These are phyloP conservation scores for Pisolithus microcarpus DNA, from an alignment of 768 basidiomycete genomes.

Conservation along the genomic window DNA sequence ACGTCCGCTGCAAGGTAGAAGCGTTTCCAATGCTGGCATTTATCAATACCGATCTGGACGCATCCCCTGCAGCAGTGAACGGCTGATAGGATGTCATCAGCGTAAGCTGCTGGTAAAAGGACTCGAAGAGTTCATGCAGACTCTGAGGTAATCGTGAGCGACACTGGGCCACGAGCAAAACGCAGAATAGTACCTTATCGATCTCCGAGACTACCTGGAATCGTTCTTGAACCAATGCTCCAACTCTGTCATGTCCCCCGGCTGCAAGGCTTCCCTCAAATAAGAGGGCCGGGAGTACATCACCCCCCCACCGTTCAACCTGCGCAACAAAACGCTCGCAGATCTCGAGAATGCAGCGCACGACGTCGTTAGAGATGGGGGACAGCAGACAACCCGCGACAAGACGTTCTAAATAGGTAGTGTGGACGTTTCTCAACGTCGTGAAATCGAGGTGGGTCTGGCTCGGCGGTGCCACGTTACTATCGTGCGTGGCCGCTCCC, in stretches of 20 bases:
- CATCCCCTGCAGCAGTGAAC: constrained; percentile 53
- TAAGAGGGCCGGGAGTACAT: constrained; percentile 76
- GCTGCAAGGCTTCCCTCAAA: constrained; percentile 67
- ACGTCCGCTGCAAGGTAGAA: constrained; percentile 40
- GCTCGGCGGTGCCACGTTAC: constrained; percentile 12
- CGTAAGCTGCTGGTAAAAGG: constrained; percentile 78
- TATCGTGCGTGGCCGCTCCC: constrained; percentile 5
- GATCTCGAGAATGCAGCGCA: constrained; percentile 70
- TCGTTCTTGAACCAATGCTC: constrained; percentile 67
- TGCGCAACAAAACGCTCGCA: constrained; percentile 86
- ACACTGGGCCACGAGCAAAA: neutral
- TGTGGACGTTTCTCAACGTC: constrained; percentile 75
- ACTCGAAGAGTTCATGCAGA: constrained; percentile 56
- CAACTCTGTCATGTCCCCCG: constrained; percentile 52
- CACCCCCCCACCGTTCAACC: constrained; percentile 89
- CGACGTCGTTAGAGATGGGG: constrained; percentile 47
- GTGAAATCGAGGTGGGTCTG: constrained; percentile 67
- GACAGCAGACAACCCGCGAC: constrained; percentile 74
- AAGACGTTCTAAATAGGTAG: constrained; percentile 71
- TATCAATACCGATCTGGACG: constrained; percentile 62
- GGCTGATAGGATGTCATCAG: constrained; percentile 71
- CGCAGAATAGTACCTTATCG: constrained; percentile 47
- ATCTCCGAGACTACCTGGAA: constrained; percentile 65
- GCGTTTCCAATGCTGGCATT: constrained; percentile 49
- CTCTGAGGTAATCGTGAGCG: constrained; percentile 37